Evolutionary conservation across 257 asterid genomes (phyloP).

Genomic region (Paraleonurus japonicus): DNA sequence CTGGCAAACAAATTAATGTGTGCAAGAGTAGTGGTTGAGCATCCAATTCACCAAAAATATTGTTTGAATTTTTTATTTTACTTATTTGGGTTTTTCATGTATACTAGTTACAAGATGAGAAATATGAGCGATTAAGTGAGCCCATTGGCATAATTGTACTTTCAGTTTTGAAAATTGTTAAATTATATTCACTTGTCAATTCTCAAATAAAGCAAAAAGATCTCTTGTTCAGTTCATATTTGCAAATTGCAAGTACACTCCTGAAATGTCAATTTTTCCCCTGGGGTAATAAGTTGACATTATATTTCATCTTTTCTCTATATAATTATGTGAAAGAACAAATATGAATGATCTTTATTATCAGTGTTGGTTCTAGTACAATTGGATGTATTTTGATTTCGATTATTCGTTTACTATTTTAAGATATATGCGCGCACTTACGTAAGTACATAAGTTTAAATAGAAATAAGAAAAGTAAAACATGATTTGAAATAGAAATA

Average conservation of each 20-base stretch:
- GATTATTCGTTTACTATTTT: background rate
- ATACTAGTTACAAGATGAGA: background rate
- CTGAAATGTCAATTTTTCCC: slow-evolving; percentile 7
- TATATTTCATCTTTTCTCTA: slow-evolving; percentile 1
- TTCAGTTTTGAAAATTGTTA: background rate
- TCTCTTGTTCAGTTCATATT: slow-evolving; percentile 19
- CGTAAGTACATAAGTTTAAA: background rate
- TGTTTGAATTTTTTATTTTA: background rate
- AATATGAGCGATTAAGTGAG: slow-evolving; percentile 9
- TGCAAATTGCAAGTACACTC: background rate
- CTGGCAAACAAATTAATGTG: slow-evolving; percentile 28
- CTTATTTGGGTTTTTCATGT: slow-evolving; percentile 25
- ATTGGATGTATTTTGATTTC: background rate
- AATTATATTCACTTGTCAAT: slow-evolving; percentile 34
- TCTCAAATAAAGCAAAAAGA: slow-evolving; percentile 37
- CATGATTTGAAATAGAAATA: background rate
- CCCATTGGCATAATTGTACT: slow-evolving; percentile 12
- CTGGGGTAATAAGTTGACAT: background rate
- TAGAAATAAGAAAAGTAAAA: background rate
- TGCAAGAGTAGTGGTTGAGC: slow-evolving; percentile 38
- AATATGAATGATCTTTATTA: background rate
- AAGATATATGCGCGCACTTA: background rate
- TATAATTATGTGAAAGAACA: background rate
- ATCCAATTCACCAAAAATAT: slow-evolving; percentile 40
- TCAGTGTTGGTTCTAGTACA: background rate